Evolutionary conservation across 768 basidiomycete genomes (phyloP).

Genomic region (Astraeus odoratus): DNA sequence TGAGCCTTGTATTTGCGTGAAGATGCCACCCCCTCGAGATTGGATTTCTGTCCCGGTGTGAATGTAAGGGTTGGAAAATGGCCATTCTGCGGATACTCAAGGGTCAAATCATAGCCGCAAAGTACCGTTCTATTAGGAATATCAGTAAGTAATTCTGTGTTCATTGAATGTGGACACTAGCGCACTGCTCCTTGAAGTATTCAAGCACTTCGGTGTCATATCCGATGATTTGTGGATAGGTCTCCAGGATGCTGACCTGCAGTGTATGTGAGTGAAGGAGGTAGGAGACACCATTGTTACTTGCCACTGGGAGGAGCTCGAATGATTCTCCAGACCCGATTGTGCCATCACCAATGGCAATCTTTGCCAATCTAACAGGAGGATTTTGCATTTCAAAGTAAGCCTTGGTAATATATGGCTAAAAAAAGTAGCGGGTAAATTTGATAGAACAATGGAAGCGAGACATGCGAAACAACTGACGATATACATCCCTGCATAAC

Average conservation of each 20-base stretch:
- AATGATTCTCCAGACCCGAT: slow-evolving; percentile 47
- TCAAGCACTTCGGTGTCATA: slow-evolving; percentile 61
- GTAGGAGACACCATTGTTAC: neutral
- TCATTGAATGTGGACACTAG: slow-evolving; percentile 4
- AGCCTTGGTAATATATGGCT: slow-evolving; percentile 74
- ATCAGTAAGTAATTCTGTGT: neutral
- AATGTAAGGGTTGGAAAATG: slow-evolving; percentile 34
- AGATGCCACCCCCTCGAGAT: neutral
- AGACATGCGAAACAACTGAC: slow-evolving; percentile 35
- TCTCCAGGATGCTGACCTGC: slow-evolving; percentile 51
- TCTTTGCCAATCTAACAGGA: slow-evolving; percentile 60
- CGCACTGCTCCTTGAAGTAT: slow-evolving; percentile 65
- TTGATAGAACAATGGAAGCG: neutral
- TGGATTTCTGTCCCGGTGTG: slow-evolving; percentile 12
- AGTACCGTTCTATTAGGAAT: slow-evolving; percentile 39
- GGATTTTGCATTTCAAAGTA: slow-evolving; percentile 58
- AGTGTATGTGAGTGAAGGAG: neutral
- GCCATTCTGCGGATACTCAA: slow-evolving; percentile 61
- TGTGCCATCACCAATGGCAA: slow-evolving; percentile 66
- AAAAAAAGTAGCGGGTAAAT: neutral
- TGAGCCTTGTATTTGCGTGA: slow-evolving; percentile 13
- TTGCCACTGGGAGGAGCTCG: slow-evolving; percentile 40
- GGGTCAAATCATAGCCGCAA: slow-evolving; percentile 59
- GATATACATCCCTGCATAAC: slow-evolving; percentile 70
- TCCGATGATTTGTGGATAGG: slow-evolving; percentile 70